These are phyloP conservation scores for Aspergillus ochraceoroseus DNA, from an alignment of 2,329 filamentous ascomycete genomes.

Conservation along the genomic window DNA sequence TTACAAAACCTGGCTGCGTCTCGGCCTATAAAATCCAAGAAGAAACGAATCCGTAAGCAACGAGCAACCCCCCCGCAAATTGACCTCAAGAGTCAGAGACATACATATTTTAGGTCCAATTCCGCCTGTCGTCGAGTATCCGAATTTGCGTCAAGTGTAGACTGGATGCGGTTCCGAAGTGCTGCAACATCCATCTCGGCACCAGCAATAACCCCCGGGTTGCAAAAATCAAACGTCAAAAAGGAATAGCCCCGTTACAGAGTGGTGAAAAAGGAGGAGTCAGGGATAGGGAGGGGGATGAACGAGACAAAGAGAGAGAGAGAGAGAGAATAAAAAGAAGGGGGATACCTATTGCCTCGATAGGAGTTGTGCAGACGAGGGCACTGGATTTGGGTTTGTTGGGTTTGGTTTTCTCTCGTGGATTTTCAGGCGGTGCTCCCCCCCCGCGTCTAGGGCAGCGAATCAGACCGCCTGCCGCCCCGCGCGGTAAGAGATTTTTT, in stretches of 20 bases:
- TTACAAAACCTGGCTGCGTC: slow-evolving; percentile 81
- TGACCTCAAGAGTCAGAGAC: slow-evolving; percentile 26
- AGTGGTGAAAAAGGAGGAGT: slow-evolving; percentile 17
- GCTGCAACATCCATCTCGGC: slow-evolving; percentile 57
- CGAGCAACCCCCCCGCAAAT: neutral
- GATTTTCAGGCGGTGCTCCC: slow-evolving; percentile 25
- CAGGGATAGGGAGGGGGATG: slow-evolving; percentile 22
- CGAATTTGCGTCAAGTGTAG: slow-evolving; percentile 59
- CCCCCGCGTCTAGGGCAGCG: slow-evolving; percentile 26
- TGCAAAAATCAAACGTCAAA: slow-evolving; percentile 27
- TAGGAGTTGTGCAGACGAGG: slow-evolving; percentile 16
- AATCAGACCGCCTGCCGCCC: slow-evolving; percentile 24
- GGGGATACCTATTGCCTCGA: slow-evolving; percentile 6
- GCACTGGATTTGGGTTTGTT: slow-evolving; percentile 22
- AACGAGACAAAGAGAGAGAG: slow-evolving; percentile 14
- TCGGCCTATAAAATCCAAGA: slow-evolving; percentile 65
- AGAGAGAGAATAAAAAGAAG: slow-evolving; percentile 12
- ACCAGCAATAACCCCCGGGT: slow-evolving; percentile 34
- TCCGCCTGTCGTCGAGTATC: slow-evolving; percentile 59
- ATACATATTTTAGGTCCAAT: slow-evolving; percentile 60
- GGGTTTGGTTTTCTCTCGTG: slow-evolving; percentile 24
- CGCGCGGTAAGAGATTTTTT: slow-evolving; percentile 26
- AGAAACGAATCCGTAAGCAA: slow-evolving; percentile 5
- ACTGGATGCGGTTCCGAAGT: slow-evolving; percentile 59
- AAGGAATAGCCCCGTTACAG: slow-evolving; percentile 23